Evolutionary conservation across 805 yeast species (phyloP).

Genomic region (Blastobotrys parvus): DNA sequence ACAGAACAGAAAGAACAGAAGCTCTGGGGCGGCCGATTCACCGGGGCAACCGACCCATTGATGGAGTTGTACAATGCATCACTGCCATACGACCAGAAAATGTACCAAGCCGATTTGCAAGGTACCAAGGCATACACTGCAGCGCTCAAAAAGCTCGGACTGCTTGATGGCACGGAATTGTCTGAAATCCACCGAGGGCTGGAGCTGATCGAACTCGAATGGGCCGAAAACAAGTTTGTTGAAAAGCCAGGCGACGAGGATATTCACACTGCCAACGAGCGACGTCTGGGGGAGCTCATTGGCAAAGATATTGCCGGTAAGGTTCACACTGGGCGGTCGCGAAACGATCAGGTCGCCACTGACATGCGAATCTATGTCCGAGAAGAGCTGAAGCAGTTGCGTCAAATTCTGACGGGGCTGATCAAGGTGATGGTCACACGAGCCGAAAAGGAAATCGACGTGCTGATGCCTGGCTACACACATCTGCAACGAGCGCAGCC

Average conservation of each 20-base stretch:
- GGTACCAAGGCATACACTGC: constrained; percentile 91
- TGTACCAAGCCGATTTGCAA: constrained; percentile 89
- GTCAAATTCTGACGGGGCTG: constrained; percentile 50
- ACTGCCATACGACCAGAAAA: constrained; percentile 86
- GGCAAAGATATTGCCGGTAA: constrained; percentile 93
- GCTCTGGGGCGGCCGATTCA: constrained; percentile 98
- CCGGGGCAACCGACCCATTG: constrained; percentile 90
- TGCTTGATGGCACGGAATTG: constrained; percentile 67
- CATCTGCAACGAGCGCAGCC: constrained; percentile 99
- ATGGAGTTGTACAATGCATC: constrained; percentile 98
- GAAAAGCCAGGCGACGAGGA: constrained; percentile 93
- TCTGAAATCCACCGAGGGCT: constrained; percentile 78
- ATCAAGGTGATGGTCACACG: constrained; percentile 62
- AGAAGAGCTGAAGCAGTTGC: constrained; percentile 53
- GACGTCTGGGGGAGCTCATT: constrained; percentile 92
- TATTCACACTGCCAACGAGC: constrained; percentile 97
- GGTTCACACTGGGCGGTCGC: constrained; percentile 97
- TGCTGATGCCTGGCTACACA: constrained; percentile 97
- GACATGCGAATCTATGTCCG: constrained; percentile 94
- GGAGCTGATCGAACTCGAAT: constrained; percentile 61
- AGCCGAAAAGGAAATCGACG: constrained; percentile 79
- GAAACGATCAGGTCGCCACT: constrained; percentile 99
- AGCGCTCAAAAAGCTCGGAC: constrained; percentile 73
- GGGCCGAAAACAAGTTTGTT: constrained; percentile 61
- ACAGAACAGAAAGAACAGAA: constrained; percentile 41